Evolutionary conservation across 208 protist species (phyloP), one percentile per base, ranked within the genome.

Genomic region (Trypanosomatidae sp.): DNA sequence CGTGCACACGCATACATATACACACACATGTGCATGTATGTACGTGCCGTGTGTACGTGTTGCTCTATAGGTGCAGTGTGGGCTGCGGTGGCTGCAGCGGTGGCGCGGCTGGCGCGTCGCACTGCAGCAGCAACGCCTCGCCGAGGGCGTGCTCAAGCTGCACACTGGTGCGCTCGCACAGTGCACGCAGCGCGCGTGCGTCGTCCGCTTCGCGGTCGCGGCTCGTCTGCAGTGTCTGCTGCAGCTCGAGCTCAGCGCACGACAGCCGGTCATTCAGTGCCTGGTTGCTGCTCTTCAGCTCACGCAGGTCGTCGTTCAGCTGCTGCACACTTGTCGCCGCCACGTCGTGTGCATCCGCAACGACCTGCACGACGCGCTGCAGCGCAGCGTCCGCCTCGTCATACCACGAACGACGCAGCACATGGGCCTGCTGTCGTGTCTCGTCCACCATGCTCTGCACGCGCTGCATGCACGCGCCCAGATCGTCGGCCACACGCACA

Each of bases 261-360:
- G 65, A 73, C n/a, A 92, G 67, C 18, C 71, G 75, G 28, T 88
- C 76, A 33, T 85, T 74, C 26, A 89, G 65, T 11, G 78, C 76
- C 26, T 69, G 60, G 53, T 92, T 82, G 42, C 57, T 75, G 30
- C 26, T 35, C 51, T 78, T 79, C 21, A 88, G 53, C 26, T 66
- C 58, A 26, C 72, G 70, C 38, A 92, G 56, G 33, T 70, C 66
- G 19, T 63, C 59, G 45, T 92, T 92, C 13, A 92, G 61, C 41
- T 68, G 51, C 33, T 73, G 68, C 41, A 92, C 84, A 0, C 58
- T 71, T 15, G 43, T 52, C 7, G 66, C 67, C n/a, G 65, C 73
- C 19, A 69, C 55, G 30, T 71, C 64, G 37, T 83, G 69, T 19
- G 76, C 72, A 18, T 28, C 35, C 30, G 55, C 49, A 32, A 88